Base-by-base conservation (phyloP, 257 asterid species). In the Echites panduratus region DNA sequence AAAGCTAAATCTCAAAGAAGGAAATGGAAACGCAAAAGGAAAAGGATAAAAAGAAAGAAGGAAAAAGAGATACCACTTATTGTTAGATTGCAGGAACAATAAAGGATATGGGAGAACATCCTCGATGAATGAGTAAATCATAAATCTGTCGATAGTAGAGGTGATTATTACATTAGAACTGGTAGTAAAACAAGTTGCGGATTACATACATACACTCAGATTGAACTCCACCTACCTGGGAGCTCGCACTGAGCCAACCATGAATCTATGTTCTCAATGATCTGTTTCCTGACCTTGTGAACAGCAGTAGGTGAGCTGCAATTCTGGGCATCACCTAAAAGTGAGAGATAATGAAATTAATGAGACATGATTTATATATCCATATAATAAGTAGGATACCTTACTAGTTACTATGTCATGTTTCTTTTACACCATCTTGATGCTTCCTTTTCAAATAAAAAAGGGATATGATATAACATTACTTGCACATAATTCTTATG, bases 281-380 rank as follows among this genome's bases (percentile, higher is more conserved):
- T 79, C 80, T 87, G 53, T 81, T 90, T 86, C 87, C 99, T 83
- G 47, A 85, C 94, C 87, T 84, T 94, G 65, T 78, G 72, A 43
- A 94, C 98, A 9, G 95, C 92, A 4, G 87, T 90, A 0, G 95
- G 91, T 35, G 96, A 85, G 78, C 87, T 87, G 84, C 99, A 94
- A 64, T 88, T 87, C 82, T 75, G 73, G 45, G 95, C 81, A 44
- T 87, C 85, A 68, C 99, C 99, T 91, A 89, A 58, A 79, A 79
- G 50, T 50, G 19, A 65, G 43, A 77, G 79, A 67, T 19, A 16
- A 38, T 22, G 22, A 32, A 64, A 40, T 22, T 41, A 65, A 64
- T 24, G 64, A 74, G 58, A 53, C n/a, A 20, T n/a, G 27, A 64
- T 66, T 48, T 35, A 32, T 35, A 32, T 48, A 27, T 19, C 66